Evolutionary conservation across 228 moss, liverwort and hornwort genomes (phyloP), one percentile per base, ranked within the genome.

Genomic region (Sphagnum magellanicum): DNA sequence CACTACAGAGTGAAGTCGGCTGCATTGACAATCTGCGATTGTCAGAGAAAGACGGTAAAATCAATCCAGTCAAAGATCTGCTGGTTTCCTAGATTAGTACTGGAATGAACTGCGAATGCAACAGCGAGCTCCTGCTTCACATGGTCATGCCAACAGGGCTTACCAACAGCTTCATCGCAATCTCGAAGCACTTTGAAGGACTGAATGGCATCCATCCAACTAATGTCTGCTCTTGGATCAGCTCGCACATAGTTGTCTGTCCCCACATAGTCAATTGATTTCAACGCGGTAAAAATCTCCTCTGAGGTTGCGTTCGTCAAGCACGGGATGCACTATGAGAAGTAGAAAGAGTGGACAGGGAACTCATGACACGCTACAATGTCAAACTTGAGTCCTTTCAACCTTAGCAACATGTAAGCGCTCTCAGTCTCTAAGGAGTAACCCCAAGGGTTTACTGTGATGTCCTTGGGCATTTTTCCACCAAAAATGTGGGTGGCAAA

Each of bases 391-490:
- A 63, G 63, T 16, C 67, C 63, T 71, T 48, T 53, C 4, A 63
- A 16, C 66, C 14, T 67, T 71, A 76, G 57, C 51, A 68, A 17
- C 4, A 61, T 65, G 11, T 58, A 65, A 5, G 65, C 60, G 6
- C 71, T 50, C 6, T 71, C 63, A n/a, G 72, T n/a, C 61, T 59
- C 67, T 15, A 6, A 14, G 4, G 71, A 32, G 59, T 63, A 71
- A 8, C 55, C 55, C 32, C 32, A 32, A 32, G 32, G 32, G 9
- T 8, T 8, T 55, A 55, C 2, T 46, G 32, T 9, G 6, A 58
- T 51, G 15, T 76, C 71, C 71, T 71, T 72, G 51, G 71, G 68
- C 71, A 76, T 76, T 51, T 76, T 51, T 68, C 59, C 48, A 76
- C 51, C 50, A 67, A 68, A 8, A 76, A 62, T 52, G 76, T 76